Conservation (phyloP, 2,329 filamentous ascomycete genomes). For the Paramyrothecium sp. region DNA sequence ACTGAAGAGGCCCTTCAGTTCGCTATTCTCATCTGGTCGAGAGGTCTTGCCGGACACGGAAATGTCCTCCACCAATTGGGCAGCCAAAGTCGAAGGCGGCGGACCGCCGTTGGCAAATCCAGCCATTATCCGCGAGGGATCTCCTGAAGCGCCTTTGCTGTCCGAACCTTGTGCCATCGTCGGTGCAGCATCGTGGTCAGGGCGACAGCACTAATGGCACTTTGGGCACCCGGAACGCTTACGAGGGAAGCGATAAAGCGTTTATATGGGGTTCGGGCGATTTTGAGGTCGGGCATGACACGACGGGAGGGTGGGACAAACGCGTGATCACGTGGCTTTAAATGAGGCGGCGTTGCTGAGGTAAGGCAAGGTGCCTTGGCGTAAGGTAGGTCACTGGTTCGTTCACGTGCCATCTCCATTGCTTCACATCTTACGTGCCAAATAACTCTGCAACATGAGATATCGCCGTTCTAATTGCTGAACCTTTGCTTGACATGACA, state of each 20-base stretch:
- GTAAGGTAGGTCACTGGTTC: no score
- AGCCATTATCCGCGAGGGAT: constrained; percentile 10
- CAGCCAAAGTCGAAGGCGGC: constrained; percentile 80
- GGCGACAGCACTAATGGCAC: not conserved
- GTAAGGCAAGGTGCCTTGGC: no score
- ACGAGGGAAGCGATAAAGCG: not conserved
- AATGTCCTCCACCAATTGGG: constrained; percentile 81
- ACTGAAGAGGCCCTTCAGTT: constrained; percentile 69
- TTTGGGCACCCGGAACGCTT: not conserved
- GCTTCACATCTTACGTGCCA: no score
- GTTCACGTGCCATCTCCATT: no score
- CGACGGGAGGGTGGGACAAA: not conserved
- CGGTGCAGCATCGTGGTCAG: constrained; percentile 20
- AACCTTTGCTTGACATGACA: no score
- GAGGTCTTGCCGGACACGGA: constrained; percentile 62
- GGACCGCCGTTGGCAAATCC: constrained; percentile 23
- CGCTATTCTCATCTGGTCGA: constrained; percentile 65
- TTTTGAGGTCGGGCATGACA: not conserved
- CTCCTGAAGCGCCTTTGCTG: constrained; percentile 14
- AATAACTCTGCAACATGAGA: no score
- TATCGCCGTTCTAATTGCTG: no score
- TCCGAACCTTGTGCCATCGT: constrained; percentile 25
- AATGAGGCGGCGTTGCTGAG: not conserved
- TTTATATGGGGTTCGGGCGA: not conserved
- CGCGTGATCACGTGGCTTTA: not conserved